Evolutionary conservation across 2,329 filamentous ascomycete genomes (phyloP).

Genomic region (Trichophyton schoenleinii): DNA sequence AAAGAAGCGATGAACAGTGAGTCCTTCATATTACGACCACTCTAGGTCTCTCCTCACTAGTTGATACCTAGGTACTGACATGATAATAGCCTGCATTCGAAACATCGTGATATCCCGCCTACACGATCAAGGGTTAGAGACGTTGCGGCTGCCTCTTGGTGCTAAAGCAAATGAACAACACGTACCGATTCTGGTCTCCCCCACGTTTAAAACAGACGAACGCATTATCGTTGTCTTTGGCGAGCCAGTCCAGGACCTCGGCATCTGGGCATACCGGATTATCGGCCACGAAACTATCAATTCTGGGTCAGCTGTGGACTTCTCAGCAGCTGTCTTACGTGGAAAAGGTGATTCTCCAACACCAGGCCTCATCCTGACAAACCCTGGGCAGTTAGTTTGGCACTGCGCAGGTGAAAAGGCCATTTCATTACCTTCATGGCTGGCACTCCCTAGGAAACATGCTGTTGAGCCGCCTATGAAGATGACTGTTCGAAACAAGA

Average conservation of each 20-base stretch:
- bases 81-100: slow-evolving; percentile 46
- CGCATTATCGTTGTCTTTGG: slow-evolving; percentile 65
- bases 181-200: slow-evolving; percentile 55
- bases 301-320: slow-evolving; percentile 55
- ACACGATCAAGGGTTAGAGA: slow-evolving; percentile 45
- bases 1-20: slow-evolving; percentile 61
- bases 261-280: slow-evolving; percentile 59
- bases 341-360: slow-evolving; percentile 8
- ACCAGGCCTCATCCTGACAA: slow-evolving; percentile 59
- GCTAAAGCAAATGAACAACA: slow-evolving; percentile 41
- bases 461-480: slow-evolving; percentile 46
- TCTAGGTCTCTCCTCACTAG: not conserved
- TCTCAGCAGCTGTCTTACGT: slow-evolving; percentile 39
- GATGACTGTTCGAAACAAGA: slow-evolving; percentile 45
- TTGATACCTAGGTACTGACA: not conserved
- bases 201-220: slow-evolving; percentile 42
- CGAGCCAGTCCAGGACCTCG: slow-evolving; percentile 58
- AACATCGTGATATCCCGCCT: slow-evolving; percentile 52
- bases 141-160: slow-evolving; percentile 49
- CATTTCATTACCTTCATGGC: slow-evolving; percentile 48
- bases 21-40: slow-evolving; percentile 15
- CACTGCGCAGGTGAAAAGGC: slow-evolving; percentile 51
- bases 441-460: slow-evolving; percentile 48
- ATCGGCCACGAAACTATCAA: slow-evolving; percentile 53
- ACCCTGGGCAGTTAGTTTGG: slow-evolving; percentile 66